Evolutionary conservation across 495 filamentous ascomycete species (phyloP).

Genomic region (Pyrenula massariospora): DNA sequence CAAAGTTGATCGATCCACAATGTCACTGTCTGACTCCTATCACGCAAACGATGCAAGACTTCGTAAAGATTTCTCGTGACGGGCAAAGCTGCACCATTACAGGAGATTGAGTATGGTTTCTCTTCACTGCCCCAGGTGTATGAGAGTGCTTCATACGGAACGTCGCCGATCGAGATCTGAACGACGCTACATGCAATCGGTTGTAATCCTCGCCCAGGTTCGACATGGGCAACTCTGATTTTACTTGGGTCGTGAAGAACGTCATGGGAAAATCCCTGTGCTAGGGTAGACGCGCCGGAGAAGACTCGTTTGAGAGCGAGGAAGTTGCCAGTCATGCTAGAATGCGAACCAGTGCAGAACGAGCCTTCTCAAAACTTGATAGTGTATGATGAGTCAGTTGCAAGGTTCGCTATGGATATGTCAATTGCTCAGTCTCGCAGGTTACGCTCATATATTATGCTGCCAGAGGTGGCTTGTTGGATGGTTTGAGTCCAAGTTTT

Average conservation of each 20-base stretch:
- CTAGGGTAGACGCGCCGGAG: no score
- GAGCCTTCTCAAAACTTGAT: no score
- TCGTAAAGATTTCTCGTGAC: neutral
- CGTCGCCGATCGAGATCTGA: neutral
- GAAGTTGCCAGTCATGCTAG: no score
- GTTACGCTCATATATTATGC: no score
- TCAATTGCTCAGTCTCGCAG: no score
- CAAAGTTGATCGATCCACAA: slow-evolving; percentile 21
- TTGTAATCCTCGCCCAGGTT: neutral
- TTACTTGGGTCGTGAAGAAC: neutral
- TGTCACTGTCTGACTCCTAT: neutral
- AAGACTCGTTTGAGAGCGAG: no score
- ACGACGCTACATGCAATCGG: neutral
- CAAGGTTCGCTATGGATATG: no score
- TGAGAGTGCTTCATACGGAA: neutral
- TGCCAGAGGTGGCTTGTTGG: no score
- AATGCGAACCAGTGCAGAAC: no score
- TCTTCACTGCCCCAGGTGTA: neutral
- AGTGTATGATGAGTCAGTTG: no score
- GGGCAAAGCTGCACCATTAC: neutral
- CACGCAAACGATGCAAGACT: neutral
- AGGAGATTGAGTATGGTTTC: neutral
- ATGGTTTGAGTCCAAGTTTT: no score
- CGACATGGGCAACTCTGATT: neutral
- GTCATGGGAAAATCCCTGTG: neutral